phyloP scores from a whole-genome alignment of 78 protist genomes.

The Guillardia theta region DNA sequence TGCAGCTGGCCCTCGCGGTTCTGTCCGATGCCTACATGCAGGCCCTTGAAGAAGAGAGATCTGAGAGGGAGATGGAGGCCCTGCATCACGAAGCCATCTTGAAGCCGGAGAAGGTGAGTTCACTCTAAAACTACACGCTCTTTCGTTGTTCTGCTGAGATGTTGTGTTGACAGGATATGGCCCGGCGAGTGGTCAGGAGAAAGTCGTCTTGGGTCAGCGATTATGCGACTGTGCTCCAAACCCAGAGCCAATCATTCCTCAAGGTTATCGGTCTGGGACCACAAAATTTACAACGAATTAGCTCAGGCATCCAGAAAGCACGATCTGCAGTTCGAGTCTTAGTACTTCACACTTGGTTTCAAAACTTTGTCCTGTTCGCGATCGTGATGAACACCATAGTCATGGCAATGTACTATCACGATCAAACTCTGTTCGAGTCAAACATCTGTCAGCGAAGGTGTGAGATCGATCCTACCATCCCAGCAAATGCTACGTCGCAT shows the following conservation, averaged over 20 bases:
- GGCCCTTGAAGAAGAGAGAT: background rate
- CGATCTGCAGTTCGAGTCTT: too few species aligned
- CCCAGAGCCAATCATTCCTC: too few species aligned
- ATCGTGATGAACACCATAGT: background rate
- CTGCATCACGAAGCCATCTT: background rate
- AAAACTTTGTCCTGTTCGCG: background rate
- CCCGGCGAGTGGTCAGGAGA: too few species aligned
- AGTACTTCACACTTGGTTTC: too few species aligned
- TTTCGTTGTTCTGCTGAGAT: too few species aligned
- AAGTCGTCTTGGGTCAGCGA: too few species aligned
- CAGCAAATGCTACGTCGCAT: background rate
- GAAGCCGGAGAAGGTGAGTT: background rate
- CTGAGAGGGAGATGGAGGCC: background rate
- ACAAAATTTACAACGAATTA: too few species aligned
- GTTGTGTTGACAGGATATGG: too few species aligned
- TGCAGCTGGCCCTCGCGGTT: conserved; percentile 57
- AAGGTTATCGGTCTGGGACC: too few species aligned
- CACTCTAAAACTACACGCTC: too few species aligned
- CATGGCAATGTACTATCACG: background rate
- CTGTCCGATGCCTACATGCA: background rate
- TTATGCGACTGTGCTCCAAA: too few species aligned
- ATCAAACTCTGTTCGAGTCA: background rate
- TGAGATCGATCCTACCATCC: background rate
- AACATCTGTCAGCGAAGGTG: background rate
- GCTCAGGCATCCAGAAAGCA: too few species aligned